Evolutionary conservation across 148 eudicot species (phyloP).

Genomic region (Dysphania ambrosioides): DNA sequence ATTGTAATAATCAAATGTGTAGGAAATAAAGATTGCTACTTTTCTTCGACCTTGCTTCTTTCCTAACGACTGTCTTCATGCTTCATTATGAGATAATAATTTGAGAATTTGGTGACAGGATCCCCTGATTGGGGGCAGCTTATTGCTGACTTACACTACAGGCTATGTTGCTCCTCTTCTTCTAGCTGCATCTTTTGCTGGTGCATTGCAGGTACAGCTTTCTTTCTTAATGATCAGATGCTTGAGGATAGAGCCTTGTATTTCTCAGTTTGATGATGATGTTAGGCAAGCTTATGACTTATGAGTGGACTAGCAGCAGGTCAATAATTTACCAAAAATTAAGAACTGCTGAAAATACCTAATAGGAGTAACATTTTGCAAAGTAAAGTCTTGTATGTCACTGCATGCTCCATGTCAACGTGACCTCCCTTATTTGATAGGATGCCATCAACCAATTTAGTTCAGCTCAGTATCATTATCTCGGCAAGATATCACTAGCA

Average conservation of each 20-base stretch:
- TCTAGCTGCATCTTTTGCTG: conserved; percentile 98
- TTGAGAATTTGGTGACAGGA: conserved; percentile 49
- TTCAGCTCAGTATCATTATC: neutral
- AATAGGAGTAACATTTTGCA: neutral
- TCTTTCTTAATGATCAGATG: neutral
- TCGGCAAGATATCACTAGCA: neutral
- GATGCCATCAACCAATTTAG: neutral
- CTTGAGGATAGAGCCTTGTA: neutral
- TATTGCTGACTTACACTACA: conserved; percentile 86
- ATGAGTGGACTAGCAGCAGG: neutral
- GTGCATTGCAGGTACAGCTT: conserved; percentile 82
- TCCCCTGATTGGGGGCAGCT: conserved; percentile 88
- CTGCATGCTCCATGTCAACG: too few relatives aligned
- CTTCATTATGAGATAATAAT: neutral
- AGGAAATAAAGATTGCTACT: neutral
- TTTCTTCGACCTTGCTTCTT: neutral
- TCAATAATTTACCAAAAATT: neutral
- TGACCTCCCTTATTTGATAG: too few relatives aligned
- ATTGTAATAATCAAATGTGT: neutral
- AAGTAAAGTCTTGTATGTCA: too few relatives aligned
- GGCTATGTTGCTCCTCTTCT: conserved; percentile 97
- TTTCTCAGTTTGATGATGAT: neutral
- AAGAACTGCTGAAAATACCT: neutral
- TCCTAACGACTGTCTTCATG: conserved; percentile 1
- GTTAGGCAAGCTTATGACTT: neutral